Conservation (phyloP, 73 alveolate species). For the Effrenium voratum region DNA sequence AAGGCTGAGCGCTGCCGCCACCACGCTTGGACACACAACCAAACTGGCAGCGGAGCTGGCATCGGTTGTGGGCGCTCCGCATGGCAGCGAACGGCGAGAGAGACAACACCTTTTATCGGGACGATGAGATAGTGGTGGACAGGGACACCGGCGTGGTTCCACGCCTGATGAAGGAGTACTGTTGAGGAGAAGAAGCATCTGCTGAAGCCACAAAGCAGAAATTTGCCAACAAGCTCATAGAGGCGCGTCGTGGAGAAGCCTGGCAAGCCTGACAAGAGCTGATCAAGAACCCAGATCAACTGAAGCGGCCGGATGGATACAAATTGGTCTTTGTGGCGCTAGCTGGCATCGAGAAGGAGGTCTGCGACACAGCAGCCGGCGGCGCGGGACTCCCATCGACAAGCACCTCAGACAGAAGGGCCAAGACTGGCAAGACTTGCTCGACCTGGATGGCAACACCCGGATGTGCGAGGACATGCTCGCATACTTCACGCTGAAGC, state of each 20-base stretch:
- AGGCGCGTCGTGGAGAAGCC: neutral
- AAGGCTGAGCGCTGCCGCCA: too few relatives aligned
- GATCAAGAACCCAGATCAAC: neutral
- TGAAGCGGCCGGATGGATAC: neutral
- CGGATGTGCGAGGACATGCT: neutral
- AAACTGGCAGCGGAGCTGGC: slow-evolving; percentile 29
- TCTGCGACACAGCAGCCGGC: neutral
- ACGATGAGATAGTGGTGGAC: neutral
- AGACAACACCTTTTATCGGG: neutral
- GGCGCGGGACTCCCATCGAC: too few relatives aligned
- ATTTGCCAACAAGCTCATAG: neutral
- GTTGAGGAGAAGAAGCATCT: neutral
- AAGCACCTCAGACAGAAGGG: neutral
- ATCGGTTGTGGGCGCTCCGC: too few relatives aligned
- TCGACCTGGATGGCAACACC: neutral
- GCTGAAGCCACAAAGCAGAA: neutral
- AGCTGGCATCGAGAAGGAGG: neutral
- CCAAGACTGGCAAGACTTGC: neutral
- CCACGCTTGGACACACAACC: too few relatives aligned
- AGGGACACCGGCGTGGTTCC: neutral
- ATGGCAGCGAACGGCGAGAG: neutral
- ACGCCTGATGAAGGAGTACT: slow-evolving; percentile 1
- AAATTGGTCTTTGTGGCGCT: neutral
- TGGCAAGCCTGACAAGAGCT: neutral
- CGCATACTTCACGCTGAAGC: neutral